Conservation (phyloP, 2,329 filamentous ascomycete genomes). For the Stachybotrys echinatus region DNA sequence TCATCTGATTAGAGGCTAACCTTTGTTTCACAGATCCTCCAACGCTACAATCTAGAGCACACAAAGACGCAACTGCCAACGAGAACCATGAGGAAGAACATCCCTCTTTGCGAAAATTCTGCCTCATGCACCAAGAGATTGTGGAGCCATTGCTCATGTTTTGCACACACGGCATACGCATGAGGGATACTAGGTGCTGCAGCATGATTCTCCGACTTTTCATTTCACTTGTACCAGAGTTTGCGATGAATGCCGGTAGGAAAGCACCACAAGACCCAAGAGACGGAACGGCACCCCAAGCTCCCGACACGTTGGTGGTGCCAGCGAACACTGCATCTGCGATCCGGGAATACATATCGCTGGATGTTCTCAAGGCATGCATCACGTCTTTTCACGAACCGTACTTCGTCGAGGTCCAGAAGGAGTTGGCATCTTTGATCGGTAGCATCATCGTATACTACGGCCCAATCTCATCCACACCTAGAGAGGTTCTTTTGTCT, state of each 20-base stretch:
- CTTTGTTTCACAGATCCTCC: slow-evolving; percentile 21
- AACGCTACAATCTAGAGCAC: slow-evolving; percentile 18
- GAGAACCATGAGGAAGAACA: slow-evolving; percentile 29
- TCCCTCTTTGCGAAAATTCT: slow-evolving; percentile 72
- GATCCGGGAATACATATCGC: slow-evolving; percentile 85
- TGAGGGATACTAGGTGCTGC: slow-evolving; percentile 86
- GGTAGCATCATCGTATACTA: slow-evolving; percentile 80
- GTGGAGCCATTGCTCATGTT: slow-evolving; percentile 88
- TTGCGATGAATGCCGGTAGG: slow-evolving; percentile 36
- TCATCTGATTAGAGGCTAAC: slow-evolving; percentile 8
- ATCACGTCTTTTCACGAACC: slow-evolving; percentile 89
- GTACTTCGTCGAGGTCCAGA: slow-evolving; percentile 95
- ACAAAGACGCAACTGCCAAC: slow-evolving; percentile 4
- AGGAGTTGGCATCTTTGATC: slow-evolving; percentile 83
- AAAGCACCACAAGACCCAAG: slow-evolving; percentile 13
- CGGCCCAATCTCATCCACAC: slow-evolving; percentile 61
- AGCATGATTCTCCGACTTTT: slow-evolving; percentile 82
- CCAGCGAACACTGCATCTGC: slow-evolving; percentile 51
- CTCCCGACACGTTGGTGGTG: slow-evolving; percentile 38
- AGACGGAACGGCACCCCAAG: slow-evolving; percentile 14
- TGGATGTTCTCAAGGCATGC: slow-evolving; percentile 82
- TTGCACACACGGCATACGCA: slow-evolving; percentile 82
- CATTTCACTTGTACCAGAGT: slow-evolving; percentile 77
- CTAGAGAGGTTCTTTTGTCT: slow-evolving; percentile 68
- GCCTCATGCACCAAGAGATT: slow-evolving; percentile 70